Base-by-base conservation (phyloP, 495 filamentous ascomycete genomes). In the Daldinia childiae region DNA sequence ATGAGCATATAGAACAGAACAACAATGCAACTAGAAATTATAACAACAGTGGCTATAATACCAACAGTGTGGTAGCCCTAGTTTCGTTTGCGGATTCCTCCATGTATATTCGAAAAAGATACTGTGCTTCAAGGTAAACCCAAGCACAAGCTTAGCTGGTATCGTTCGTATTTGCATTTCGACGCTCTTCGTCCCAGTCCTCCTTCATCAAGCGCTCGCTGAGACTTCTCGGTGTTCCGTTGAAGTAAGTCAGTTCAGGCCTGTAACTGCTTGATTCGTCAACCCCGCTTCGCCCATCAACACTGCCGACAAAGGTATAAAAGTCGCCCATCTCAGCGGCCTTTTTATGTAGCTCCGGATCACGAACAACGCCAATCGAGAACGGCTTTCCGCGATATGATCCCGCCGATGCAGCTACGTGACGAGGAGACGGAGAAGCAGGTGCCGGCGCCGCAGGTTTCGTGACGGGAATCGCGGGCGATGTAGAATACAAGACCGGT, bases 241-340 rank as follows among this genome's bases (percentile, higher is more conserved):
- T 72, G 6, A 73, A 66, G 41, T 71, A 69, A 51, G 69, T 75
- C 55, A 82, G 32, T 41, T 73, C 79, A 30, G 78, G 79, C 12
- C 79, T 72, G 67, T 80, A 86, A 59, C 79, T 83, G 14, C 77
- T 79, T 43, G 74, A 72, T 8, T 79, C 73, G 50, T 84, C 82
- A 26, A 80, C 68, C 19, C 77, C 82, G 36, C 71, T 81, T 39
- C 78, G 66, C 27, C 79, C 82, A 34, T 83, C 79, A 14, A 85
- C 73, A 41, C 83, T 82, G 1, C 83, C 83, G 9, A 86, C 79
- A 27, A 83, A 83, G 6, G 76, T 77, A 15, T 78, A 76, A 27
- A 86, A 78, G 29, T 84, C 79, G 39, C 80, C 81, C 79, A 86
- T 79, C 54, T 77, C 68, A 0, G 79, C 78, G 2, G 84, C 84